These are phyloP conservation scores for Suhomyces sp. DNA, from an alignment of 805 yeast genomes.

Conservation along the genomic window DNA sequence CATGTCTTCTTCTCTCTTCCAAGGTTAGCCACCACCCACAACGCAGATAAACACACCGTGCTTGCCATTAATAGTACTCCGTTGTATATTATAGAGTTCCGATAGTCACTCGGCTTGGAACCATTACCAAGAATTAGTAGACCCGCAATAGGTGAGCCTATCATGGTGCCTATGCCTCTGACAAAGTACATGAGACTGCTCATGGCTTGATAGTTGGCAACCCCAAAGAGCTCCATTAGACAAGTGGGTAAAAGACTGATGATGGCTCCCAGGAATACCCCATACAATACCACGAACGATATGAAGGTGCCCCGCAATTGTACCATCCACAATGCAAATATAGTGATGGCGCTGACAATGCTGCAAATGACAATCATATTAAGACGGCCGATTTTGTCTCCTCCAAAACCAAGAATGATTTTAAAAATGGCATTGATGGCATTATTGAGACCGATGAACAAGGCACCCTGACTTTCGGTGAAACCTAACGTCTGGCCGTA, in stretches of 20 bases:
- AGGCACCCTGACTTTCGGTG: conserved; percentile 27
- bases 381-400: conserved; percentile 18
- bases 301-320: conserved; percentile 23
- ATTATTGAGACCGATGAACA: conserved; percentile 35
- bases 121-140: conserved; percentile 20
- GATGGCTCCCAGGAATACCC: conserved; percentile 36
- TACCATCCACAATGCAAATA: conserved; percentile 21
- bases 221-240: conserved; percentile 32
- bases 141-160: conserved; percentile 39
- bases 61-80: conserved; percentile 22
- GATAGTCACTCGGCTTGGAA: conserved; percentile 17
- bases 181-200: conserved; percentile 33
- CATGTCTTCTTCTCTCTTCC: conserved; percentile 10
- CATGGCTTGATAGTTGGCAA: conserved; percentile 29
- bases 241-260: conserved; percentile 33
- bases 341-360: conserved; percentile 13
- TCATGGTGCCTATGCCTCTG: conserved; percentile 32
- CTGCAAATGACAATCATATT: conserved; percentile 20
- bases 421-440: conserved; percentile 28
- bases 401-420: conserved; percentile 17
- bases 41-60: conserved; percentile 13
- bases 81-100: conserved; percentile 26
- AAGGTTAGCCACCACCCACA: conserved; percentile 11
- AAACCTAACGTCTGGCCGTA: conserved; percentile 32
- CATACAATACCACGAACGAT: conserved; percentile 32